A percentile compares a stretch with the other conserved stretches of the same genome.
Conservation (phyloP, 78 protist genomes). For the Kipferlia bialata region DNA sequence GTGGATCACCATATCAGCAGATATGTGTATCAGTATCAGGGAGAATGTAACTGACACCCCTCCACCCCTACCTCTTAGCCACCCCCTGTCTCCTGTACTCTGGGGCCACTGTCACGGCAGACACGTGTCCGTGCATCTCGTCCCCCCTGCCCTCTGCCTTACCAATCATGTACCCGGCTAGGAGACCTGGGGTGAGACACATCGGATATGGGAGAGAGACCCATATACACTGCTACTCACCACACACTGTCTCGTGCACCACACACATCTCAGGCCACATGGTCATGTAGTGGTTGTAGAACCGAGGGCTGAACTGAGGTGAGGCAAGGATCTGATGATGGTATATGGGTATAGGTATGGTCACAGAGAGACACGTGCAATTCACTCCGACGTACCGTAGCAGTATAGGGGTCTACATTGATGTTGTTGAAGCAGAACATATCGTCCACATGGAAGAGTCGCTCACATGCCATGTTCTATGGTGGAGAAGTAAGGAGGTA, state of each 20-base stretch:
- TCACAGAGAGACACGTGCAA: too few relatives aligned
- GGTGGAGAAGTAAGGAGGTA: too few relatives aligned
- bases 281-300: constrained; percentile 9
- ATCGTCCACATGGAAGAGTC: too few relatives aligned
- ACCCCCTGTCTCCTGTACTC: constrained; percentile 16
- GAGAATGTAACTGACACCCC: too few relatives aligned
- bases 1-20: not conserved
- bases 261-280: constrained; percentile 22
- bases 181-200: too few relatives aligned
- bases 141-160: constrained; percentile 26
- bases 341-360: too few relatives aligned
- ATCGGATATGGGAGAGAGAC: too few relatives aligned
- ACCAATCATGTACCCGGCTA: constrained; percentile 12
- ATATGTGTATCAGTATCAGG: too few relatives aligned
- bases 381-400: too few relatives aligned
- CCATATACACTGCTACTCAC: too few relatives aligned
- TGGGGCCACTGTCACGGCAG: constrained; percentile 23
- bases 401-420: constrained; percentile 25
- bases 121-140: constrained; percentile 24
- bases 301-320: not conserved
- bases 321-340: too few relatives aligned
- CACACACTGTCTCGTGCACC: not conserved
- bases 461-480: too few relatives aligned
- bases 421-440: constrained; percentile 4
- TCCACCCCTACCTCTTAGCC: not conserved